These are phyloP conservation scores for Croton laevigatus DNA, from an alignment of 441 rosid species.

Conservation along the genomic window DNA sequence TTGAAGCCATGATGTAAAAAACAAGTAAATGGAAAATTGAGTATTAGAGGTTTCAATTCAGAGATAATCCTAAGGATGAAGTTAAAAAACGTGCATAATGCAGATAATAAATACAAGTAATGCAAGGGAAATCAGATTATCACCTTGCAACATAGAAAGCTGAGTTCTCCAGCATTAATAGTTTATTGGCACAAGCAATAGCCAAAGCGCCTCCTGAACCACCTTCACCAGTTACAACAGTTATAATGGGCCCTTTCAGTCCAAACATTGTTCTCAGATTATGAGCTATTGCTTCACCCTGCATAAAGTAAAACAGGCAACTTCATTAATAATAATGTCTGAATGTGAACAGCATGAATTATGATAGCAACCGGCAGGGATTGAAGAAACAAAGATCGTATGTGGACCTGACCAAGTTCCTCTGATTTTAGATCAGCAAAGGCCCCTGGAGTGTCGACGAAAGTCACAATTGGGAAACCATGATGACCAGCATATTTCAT, in stretches of 20 bases:
- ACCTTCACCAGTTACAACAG: constrained; percentile 89
- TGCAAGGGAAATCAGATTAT: constrained; percentile 12
- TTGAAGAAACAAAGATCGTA: background rate
- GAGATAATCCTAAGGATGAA: background rate
- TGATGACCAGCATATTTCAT: constrained; percentile 90
- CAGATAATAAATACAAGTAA: background rate
- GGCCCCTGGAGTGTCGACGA: constrained; percentile 94
- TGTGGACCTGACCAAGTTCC: constrained; percentile 76
- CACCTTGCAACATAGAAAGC: constrained; percentile 94
- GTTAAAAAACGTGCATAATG: background rate
- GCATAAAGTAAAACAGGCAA: constrained; percentile 27
- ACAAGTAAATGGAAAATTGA: background rate
- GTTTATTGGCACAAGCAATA: constrained; percentile 78
- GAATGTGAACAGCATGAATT: background rate
- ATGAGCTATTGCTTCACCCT: constrained; percentile 94
- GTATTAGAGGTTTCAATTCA: background rate
- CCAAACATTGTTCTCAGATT: constrained; percentile 88
- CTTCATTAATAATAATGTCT: constrained; percentile 4
- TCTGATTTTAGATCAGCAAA: constrained; percentile 81
- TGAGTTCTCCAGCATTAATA: constrained; percentile 85
- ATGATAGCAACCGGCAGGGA: background rate
- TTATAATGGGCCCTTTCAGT: constrained; percentile 74
- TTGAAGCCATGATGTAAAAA: background rate
- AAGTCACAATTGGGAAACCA: constrained; percentile 81
- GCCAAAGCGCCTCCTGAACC: constrained; percentile 97